phyloP scores from a whole-genome alignment of 1,284 basidiomycete genomes.

The Apiotrichum brassicae region DNA sequence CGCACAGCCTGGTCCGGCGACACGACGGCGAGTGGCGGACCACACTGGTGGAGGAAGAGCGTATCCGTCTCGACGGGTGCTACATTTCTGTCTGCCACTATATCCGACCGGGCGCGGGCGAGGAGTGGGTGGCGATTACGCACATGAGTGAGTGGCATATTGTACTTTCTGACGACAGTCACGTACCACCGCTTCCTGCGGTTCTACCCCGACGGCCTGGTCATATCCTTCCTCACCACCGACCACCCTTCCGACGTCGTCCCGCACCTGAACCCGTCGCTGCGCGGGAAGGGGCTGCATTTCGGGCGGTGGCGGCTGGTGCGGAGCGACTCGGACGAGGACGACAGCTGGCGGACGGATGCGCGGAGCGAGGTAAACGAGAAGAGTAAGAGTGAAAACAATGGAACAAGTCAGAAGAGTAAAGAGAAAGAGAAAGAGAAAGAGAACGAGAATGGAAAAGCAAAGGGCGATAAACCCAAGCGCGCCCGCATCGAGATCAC shows the following conservation, averaged over 20 bases:
- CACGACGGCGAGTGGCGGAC: constrained; percentile 64
- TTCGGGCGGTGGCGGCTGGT: constrained; percentile 42
- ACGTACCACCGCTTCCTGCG: constrained; percentile 57
- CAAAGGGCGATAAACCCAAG: background rate
- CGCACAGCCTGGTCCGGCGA: constrained; percentile 49
- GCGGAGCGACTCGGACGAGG: constrained; percentile 16
- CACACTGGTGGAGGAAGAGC: constrained; percentile 70
- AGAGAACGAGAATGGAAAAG: background rate
- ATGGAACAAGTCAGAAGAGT: background rate
- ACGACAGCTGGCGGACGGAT: too few species aligned
- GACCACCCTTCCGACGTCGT: constrained; percentile 73
- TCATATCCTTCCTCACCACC: constrained; percentile 77
- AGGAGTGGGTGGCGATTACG: constrained; percentile 65
- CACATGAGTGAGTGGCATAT: constrained; percentile 39
- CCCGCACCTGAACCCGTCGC: constrained; percentile 63
- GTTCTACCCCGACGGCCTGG: constrained; percentile 79
- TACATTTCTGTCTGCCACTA: constrained; percentile 82
- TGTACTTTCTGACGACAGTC: constrained; percentile 24
- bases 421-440: background rate
- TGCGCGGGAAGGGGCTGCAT: constrained; percentile 65
- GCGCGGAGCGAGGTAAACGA: background rate
- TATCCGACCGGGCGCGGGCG: constrained; percentile 66
- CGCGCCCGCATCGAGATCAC: constrained; percentile 28
- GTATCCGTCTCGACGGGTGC: constrained; percentile 74
- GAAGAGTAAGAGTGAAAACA: background rate